A percentile compares a stretch with the other conserved stretches of the same genome.
These are phyloP conservation scores for Diaporthe humulicola DNA, from an alignment of 2,329 filamentous ascomycete genomes.

Conservation along the genomic window DNA sequence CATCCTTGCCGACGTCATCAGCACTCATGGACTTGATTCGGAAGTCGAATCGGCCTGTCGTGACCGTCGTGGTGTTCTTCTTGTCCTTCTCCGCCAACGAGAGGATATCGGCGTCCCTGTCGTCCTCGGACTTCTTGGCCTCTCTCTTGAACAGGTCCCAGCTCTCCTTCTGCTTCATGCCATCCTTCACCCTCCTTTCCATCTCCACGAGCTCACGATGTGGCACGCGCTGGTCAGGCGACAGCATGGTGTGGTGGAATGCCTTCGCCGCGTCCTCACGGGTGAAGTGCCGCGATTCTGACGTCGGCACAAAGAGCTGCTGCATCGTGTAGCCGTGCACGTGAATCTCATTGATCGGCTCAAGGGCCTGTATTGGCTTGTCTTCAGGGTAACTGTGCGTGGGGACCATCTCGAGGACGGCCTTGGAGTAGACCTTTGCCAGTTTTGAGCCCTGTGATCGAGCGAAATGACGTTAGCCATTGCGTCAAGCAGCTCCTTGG, in stretches of 20 bases:
- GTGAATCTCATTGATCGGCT: constrained; percentile 75
- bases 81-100: constrained; percentile 53
- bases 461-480: constrained; percentile 41
- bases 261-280: constrained; percentile 75
- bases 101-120: constrained; percentile 56
- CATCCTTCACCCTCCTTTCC: constrained; percentile 61
- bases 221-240: constrained; percentile 72
- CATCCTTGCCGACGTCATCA: constrained; percentile 67
- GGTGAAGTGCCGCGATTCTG: constrained; percentile 74
- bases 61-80: constrained; percentile 58
- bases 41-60: constrained; percentile 71
- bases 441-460: constrained; percentile 77
- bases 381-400: constrained; percentile 68
- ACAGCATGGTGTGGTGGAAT: constrained; percentile 71
- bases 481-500: constrained; percentile 36
- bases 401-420: constrained; percentile 85
- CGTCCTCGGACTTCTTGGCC: constrained; percentile 56
- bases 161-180: constrained; percentile 53
- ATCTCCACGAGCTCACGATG: constrained; percentile 72
- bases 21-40: constrained; percentile 72
- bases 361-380: constrained; percentile 62
- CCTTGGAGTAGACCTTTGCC: constrained; percentile 81
- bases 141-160: constrained; percentile 54
- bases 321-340: constrained; percentile 73
- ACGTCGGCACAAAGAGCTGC: constrained; percentile 75